Evolutionary conservation across 768 basidiomycete genomes (phyloP), one percentile per base, ranked within the genome.

Genomic region (Kwoniella europaea): DNA sequence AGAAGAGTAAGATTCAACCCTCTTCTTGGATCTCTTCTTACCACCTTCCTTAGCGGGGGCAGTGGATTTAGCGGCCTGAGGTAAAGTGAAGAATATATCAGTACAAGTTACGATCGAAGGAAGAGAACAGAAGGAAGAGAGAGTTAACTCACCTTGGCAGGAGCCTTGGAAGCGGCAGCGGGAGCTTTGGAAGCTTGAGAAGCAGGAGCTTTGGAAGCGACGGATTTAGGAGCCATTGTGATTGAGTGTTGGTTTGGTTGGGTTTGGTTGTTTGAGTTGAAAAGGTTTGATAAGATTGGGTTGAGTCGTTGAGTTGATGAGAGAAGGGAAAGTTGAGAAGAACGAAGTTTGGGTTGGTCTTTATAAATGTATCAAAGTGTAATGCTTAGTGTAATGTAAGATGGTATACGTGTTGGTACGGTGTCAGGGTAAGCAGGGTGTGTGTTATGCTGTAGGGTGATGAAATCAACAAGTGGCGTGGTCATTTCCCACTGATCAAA

Each of bases 1-100:
- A 43, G 92, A 92, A 22, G 92, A 91, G 87, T 94, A 95, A 6
- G 92, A 93, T 86, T 94, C 93, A 88, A 93, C 94, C 93, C 88
- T 84, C 88, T 94, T 95, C 86, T 90, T 90, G 78, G 91, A 87
- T 87, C 91, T 91, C 88, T 94, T 94, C 84, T 93, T 90, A 72
- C 87, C 88, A 60, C 82, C 86, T 42, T 88, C 91, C 58, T 88
- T 89, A 65, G 89, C 88, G 53, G 87, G 86, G 10, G 89, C 85
- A 27, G 85, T 82, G 84, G 89, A 94, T 88, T 93, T 94, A 27
- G 90, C 91, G 7, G 89, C 90, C 85, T 92, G 91, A 18, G 43
- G 50, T 41, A 10, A 55, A 41, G 22, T 4, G 15, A 58, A 42
- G 46, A 57, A n/a, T 16, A 56, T 22, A 65, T 29, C 24, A 65